Conservation (phyloP, 306 rosid species). For the Lathyrus tuberosus region DNA sequence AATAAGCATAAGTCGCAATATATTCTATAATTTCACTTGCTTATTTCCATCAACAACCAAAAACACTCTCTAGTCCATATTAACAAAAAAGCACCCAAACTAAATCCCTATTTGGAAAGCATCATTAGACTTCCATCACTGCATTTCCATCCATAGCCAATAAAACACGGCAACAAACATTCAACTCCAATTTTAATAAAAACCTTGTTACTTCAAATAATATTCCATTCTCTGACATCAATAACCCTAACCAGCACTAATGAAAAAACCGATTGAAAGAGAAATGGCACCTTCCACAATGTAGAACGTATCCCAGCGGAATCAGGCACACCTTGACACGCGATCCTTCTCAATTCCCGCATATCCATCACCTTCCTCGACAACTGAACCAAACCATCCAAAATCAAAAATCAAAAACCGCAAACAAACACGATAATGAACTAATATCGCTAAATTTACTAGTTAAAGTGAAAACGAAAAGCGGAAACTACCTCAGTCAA, state of each 20-base stretch:
- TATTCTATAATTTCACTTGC: slow-evolving; percentile 16
- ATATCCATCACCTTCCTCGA: slow-evolving; percentile 78
- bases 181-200: slow-evolving; percentile 9
- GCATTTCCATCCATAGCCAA: slow-evolving; percentile 22
- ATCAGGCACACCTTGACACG: slow-evolving; percentile 92
- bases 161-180: neutral
- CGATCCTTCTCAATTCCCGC: slow-evolving; percentile 65
- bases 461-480: neutral
- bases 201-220: neutral
- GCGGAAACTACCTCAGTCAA: slow-evolving; percentile 61
- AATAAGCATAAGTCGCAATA: slow-evolving; percentile 36
- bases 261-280: neutral
- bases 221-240: neutral
- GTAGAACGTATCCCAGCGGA: slow-evolving; percentile 90
- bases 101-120: slow-evolving; percentile 3
- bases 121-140: neutral
- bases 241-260: neutral
- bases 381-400: slow-evolving; percentile 41
- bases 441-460: neutral
- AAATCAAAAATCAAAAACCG: neutral
- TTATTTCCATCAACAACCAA: slow-evolving; percentile 10
- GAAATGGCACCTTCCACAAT: slow-evolving; percentile 77
- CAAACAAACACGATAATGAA: slow-evolving; percentile 14
- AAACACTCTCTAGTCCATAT: neutral
- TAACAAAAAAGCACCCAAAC: neutral